Evolutionary conservation across 192 early-diverging fungal species (phyloP).

Genomic region (Chytriomyces confervae): DNA sequence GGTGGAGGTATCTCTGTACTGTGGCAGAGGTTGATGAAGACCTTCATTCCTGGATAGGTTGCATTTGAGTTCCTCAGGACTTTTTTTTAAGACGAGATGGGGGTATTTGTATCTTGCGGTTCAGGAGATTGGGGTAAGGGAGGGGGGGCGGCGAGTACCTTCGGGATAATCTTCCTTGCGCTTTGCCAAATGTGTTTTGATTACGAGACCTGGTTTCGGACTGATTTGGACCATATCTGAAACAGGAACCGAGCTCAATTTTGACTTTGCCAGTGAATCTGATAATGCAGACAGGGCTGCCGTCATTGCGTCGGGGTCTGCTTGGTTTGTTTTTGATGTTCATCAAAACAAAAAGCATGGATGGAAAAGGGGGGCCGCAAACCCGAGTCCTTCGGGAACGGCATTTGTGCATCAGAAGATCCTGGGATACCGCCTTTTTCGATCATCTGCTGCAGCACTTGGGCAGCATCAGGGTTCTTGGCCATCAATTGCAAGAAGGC

Average conservation of each 20-base stretch:
- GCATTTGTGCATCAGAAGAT: slow-evolving; percentile 15
- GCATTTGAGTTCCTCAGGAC: neutral
- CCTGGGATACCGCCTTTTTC: slow-evolving; percentile 29
- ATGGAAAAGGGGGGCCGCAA: too few relatives aligned
- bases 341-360: neutral
- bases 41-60: slow-evolving; percentile 36
- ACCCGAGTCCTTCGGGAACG: slow-evolving; percentile 26
- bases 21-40: slow-evolving; percentile 75
- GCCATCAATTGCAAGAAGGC: slow-evolving; percentile 33
- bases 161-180: slow-evolving; percentile 23
- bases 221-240: slow-evolving; percentile 25
- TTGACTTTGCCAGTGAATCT: neutral
- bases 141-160: neutral
- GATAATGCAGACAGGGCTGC: neutral
- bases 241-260: neutral
- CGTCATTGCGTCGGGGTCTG: slow-evolving; percentile 18
- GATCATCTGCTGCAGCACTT: slow-evolving; percentile 41
- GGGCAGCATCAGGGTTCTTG: slow-evolving; percentile 49
- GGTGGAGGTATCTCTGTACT: slow-evolving; percentile 58
- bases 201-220: slow-evolving; percentile 36
- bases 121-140: neutral
- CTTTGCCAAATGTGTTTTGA: slow-evolving; percentile 37
- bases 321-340: neutral
- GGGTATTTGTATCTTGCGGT: neutral
- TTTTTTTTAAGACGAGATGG: neutral